Evolutionary conservation across 2,329 filamentous ascomycete genomes (phyloP).

Genomic region (Hypoxylon sp.): DNA sequence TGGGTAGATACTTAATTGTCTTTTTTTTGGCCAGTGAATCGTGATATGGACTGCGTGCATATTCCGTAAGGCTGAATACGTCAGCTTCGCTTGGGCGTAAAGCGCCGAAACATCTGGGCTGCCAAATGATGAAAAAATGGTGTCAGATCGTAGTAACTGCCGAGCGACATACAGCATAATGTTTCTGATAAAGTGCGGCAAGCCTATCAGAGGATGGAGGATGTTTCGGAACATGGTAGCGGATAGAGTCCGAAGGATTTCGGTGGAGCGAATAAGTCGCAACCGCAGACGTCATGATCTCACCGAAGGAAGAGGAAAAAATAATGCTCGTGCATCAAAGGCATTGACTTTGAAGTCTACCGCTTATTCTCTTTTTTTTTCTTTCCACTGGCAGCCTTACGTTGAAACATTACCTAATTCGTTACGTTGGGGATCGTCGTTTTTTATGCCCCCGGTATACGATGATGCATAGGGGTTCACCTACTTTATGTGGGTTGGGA

Average conservation of each 20-base stretch:
- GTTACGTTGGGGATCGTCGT: not conserved
- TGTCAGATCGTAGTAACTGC: not conserved
- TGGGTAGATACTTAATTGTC: constrained; percentile 3
- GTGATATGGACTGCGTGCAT: not conserved
- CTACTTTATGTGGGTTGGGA: not conserved
- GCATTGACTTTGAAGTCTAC: not conserved
- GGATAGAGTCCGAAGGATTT: constrained; percentile 28
- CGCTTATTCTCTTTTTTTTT: not conserved
- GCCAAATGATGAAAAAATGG: not conserved
- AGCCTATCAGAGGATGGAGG: constrained; percentile 1
- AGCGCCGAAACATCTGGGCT: not conserved
- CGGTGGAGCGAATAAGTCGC: constrained; percentile 16
- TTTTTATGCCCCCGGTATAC: not conserved
- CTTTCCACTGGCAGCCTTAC: constrained; percentile 1
- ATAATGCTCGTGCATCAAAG: not conserved
- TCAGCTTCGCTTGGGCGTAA: not conserved
- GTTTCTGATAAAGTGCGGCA: constrained; percentile 14
- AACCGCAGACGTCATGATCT: constrained; percentile 18
- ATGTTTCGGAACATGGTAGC: constrained; percentile 17
- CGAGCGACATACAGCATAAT: not conserved
- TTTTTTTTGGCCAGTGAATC: not conserved
- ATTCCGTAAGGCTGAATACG: not conserved
- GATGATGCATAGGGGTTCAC: not conserved
- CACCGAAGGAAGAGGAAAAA: constrained; percentile 9
- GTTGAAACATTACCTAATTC: not conserved